Conservation (phyloP, 164 flowering plant species). For the Nelumbo lutea region DNA sequence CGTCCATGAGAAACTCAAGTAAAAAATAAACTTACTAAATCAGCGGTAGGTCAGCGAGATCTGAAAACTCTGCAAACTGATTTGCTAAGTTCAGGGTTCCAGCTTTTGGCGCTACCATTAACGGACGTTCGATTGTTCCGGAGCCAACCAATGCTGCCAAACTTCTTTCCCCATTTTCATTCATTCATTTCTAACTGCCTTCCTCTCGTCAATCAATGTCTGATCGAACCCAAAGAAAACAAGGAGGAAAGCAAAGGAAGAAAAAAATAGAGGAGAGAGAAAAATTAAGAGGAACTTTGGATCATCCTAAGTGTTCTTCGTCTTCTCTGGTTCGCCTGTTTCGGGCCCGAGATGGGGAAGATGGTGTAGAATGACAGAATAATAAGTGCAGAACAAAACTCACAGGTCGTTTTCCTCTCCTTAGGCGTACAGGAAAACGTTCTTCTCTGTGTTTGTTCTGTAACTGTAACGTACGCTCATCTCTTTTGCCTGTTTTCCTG, state of each 20-base stretch:
- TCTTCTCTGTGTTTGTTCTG: background rate
- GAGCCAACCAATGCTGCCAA: slow-evolving; percentile 9
- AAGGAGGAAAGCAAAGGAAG: background rate
- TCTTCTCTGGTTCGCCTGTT: slow-evolving; percentile 7
- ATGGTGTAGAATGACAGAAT: slow-evolving; percentile 1
- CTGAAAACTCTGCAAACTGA: no score
- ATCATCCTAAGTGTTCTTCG: background rate
- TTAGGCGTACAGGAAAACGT: slow-evolving; percentile 23
- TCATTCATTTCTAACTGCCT: slow-evolving; percentile 22
- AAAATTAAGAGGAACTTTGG: background rate
- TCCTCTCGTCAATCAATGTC: background rate
- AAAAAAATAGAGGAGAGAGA: background rate
- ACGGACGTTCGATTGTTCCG: slow-evolving; percentile 16
- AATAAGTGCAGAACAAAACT: slow-evolving; percentile 7
- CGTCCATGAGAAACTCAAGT: no score
- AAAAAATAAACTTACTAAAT: no score
- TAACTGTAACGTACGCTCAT: background rate
- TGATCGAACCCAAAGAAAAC: background rate
- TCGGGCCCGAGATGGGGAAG: background rate
- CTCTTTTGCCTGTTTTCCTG: slow-evolving; percentile 14
- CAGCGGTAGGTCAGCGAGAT: no score
- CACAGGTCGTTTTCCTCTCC: background rate
- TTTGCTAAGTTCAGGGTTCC: background rate
- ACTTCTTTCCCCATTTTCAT: slow-evolving; percentile 10
- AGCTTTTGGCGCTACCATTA: slow-evolving; percentile 7